phyloP scores from a whole-genome alignment of 176 grass and related monocot species.

The Paspalum vaginatum region DNA sequence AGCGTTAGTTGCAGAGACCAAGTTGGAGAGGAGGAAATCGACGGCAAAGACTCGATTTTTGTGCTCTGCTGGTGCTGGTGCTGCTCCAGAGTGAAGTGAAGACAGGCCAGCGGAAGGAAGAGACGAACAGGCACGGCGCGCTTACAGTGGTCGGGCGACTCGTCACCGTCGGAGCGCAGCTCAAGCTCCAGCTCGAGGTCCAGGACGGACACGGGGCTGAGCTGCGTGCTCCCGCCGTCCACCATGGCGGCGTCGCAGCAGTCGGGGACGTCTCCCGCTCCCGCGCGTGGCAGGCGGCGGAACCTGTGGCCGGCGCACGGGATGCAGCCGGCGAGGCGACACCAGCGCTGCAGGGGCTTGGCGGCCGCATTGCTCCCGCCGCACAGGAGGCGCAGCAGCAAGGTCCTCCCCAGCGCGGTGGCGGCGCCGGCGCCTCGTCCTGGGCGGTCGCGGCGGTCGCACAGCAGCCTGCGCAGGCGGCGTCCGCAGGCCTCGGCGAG shows the following conservation, averaged over 20 bases:
- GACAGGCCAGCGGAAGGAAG: too few species aligned
- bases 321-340: constrained; percentile 36
- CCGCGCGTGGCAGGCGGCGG: constrained; percentile 15
- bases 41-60: too few species aligned
- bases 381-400: neutral
- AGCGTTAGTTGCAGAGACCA: too few species aligned
- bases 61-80: too few species aligned
- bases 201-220: constrained; percentile 84
- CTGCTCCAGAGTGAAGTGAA: too few species aligned
- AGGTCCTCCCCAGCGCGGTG: too few species aligned
- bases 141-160: constrained; percentile 18
- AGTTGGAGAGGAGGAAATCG: too few species aligned
- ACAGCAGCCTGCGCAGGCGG: too few species aligned
- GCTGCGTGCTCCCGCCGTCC: constrained; percentile 42
- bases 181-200: constrained; percentile 43
- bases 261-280: neutral
- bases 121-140: too few species aligned
- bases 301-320: constrained; percentile 36
- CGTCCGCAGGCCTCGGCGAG: too few species aligned
- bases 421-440: too few species aligned
- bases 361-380: neutral
- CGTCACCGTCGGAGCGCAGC: constrained; percentile 58
- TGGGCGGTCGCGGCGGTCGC: too few species aligned
- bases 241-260: neutral
- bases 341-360: constrained; percentile 10